Evolutionary conservation across 805 yeast genomes (phyloP), one percentile per base, ranked within the genome.

Genomic region (Peterozyma toletana): DNA sequence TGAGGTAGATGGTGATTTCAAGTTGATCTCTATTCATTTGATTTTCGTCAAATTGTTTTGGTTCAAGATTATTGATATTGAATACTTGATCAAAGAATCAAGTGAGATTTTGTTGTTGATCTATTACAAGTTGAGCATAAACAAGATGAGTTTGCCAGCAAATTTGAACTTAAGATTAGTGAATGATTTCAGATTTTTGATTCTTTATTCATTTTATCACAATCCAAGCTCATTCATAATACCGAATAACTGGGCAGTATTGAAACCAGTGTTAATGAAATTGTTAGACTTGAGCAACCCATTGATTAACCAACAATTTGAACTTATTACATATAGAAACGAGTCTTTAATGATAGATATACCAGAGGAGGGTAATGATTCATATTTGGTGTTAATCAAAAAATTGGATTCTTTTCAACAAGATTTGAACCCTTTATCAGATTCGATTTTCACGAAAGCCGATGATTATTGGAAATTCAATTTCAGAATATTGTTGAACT

Each of bases 31-130:
- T 2, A 43, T 58, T 17, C 65, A 60, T 45, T 62, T 78, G 16
- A 70, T 85, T 3, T 63, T 86, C 3, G 57, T 84, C 5, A 73
- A 78, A 47, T 66, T 81, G 18, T 84, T 86, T 53, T 89, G 96
- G 96, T 66, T 67, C 42, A 84, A 82, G 41, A 62, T 87, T 2
- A 60, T 80, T 3, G 65, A 68, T 35, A 56, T 64, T 4, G 86
- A 82, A 38, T 74, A 73, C 50, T 57, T 83, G 16, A 71, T 86
- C 21, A 83, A 84, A 49, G 84, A 78, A 47, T 58, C 85, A 11
- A 75, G 84, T 27, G 89, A 82, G 50, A 66, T 70, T 4, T 62
- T 87, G 45, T 60, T 86, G 2, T 55, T 72, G 37, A 72, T 70
- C 48, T 73, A 71, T 50, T 65, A 66, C 37, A 59, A 65, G 21